phyloP scores from a whole-genome alignment of 306 rosid species.

The barrel medic (Medicago truncatula) region MtrunA17r5.0-ANR NC_053049.1:42672001-42672500 shows the following conservation, averaged over 20 bases:
- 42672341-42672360: neutral
- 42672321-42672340: neutral
- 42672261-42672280: neutral
- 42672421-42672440: neutral
- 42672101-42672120: slow-evolving; percentile 28
- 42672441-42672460: neutral
- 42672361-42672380: neutral
- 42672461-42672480: neutral
- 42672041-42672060: slow-evolving; percentile 62
- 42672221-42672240: neutral
- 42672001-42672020: slow-evolving; percentile 88
- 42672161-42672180: neutral
- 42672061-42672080: slow-evolving; percentile 22
- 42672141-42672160: slow-evolving; percentile 1
- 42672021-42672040: slow-evolving; percentile 79
- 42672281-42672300: neutral
- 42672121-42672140: slow-evolving; percentile 10
- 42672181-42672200: slow-evolving; percentile 3
- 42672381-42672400: neutral
- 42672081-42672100: slow-evolving; percentile 28
- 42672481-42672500: neutral
- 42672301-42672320: neutral
- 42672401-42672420: neutral
- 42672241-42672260: neutral
- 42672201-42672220: slow-evolving; percentile 6